Percentiles rank a stretch among this genome's conserved stretches.
These are phyloP conservation scores for Laguncularia racemosa DNA, from an alignment of 345 rosid species.

Conservation along the genomic window DNA sequence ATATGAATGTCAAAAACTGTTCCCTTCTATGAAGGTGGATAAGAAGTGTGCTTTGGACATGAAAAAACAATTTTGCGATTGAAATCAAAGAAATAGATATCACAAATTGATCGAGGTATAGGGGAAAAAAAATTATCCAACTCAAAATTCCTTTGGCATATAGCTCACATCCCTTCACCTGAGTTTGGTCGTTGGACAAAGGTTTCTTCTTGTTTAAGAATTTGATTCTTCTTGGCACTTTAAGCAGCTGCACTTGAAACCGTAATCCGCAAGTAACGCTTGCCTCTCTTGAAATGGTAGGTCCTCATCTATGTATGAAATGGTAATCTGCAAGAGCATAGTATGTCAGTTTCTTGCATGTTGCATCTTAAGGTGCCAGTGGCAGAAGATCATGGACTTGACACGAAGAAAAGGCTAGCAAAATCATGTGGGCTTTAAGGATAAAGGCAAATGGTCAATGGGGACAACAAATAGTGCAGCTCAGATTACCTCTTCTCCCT, in stretches of 20 bases:
- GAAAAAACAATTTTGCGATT: not conserved
- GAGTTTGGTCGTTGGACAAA: no score
- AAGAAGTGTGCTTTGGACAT: not conserved
- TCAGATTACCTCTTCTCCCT: constrained; percentile 68
- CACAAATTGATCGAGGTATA: no score
- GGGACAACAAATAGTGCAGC: not conserved
- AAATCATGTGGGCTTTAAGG: no score
- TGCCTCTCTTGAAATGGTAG: constrained; percentile 61
- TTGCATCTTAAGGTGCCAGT: not conserved
- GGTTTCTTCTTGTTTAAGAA: no score
- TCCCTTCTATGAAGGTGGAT: no score
- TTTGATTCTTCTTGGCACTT: constrained; percentile 46
- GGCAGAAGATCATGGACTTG: no score
- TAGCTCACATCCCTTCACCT: not conserved
- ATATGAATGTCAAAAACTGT: no score
- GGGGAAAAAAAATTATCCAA: no score
- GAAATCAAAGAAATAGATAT: not conserved
- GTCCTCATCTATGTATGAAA: constrained; percentile 84
- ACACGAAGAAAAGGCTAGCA: no score
- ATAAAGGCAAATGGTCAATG: not conserved
- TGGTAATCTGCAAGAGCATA: constrained; percentile 43
- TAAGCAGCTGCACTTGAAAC: constrained; percentile 63
- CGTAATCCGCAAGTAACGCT: constrained; percentile 67
- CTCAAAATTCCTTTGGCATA: no score
- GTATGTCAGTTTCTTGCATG: not conserved